A percentile compares a stretch with the other conserved stretches of the same genome.
Conservation (phyloP, 2,329 filamentous ascomycete species). For the Colletotrichum musicola region DNA sequence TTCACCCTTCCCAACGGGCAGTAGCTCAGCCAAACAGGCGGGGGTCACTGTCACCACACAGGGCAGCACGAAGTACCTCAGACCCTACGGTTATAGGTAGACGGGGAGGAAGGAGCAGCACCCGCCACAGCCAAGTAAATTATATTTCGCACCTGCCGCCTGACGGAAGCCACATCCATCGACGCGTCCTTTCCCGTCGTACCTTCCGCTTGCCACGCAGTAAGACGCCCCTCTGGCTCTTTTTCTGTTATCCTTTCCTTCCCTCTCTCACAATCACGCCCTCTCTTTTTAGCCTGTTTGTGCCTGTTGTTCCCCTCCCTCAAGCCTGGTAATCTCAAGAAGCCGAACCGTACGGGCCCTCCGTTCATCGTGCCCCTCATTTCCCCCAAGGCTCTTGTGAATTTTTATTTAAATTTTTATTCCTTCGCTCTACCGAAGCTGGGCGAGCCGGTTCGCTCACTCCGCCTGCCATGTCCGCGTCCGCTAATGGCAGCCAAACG, state of each 20-base stretch:
- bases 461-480: constrained; percentile 11
- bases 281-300: constrained; percentile 1
- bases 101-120: background rate
- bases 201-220: too few species aligned
- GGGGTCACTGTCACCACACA: background rate
- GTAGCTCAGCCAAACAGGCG: background rate
- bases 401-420: background rate
- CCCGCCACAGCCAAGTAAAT: background rate
- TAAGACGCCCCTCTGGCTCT: constrained; percentile 6
- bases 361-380: background rate
- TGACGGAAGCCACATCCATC: constrained; percentile 5
- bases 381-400: background rate
- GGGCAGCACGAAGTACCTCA: background rate
- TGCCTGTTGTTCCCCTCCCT: background rate
- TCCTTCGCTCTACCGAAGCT: background rate
- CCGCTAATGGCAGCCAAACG: background rate
- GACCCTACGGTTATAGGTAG: background rate
- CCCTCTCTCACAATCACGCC: background rate
- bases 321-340: background rate
- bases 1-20: too few species aligned
- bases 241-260: constrained; percentile 9
- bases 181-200: background rate
- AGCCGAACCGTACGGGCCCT: background rate
- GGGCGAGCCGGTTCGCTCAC: background rate
- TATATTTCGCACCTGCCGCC: constrained; percentile 9